Percentiles rank a stretch among this genome's conserved stretches.
Conservation (phyloP, 2,329 filamentous ascomycete genomes). For the Microcyclospora tardicrescens region DNA sequence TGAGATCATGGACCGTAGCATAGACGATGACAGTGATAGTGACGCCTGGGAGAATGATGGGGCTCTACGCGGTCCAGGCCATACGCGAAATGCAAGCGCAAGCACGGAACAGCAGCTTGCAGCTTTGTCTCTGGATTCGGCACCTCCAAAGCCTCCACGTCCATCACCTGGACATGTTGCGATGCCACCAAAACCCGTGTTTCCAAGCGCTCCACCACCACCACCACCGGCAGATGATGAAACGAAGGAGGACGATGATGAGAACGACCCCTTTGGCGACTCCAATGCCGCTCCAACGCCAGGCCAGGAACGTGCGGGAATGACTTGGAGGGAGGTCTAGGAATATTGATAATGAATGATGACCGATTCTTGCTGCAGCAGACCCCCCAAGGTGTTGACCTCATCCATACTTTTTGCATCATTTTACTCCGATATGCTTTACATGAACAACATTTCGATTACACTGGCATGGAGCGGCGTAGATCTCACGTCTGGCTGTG, state of each 20-base stretch:
- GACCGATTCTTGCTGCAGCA: neutral
- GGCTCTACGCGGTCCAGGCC: slow-evolving; percentile 2
- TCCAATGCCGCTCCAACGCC: slow-evolving; percentile 55
- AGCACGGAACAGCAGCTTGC: slow-evolving; percentile 31
- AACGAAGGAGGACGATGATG: slow-evolving; percentile 56
- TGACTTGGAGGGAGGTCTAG: slow-evolving; percentile 21
- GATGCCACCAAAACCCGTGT: slow-evolving; percentile 23
- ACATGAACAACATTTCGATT: too few relatives aligned
- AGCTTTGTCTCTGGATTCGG: slow-evolving; percentile 30
- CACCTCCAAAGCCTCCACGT: slow-evolving; percentile 38
- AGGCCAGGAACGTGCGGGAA: slow-evolving; percentile 27
- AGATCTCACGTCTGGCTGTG: too few relatives aligned
- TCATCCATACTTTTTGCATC: too few relatives aligned
- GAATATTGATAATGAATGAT: neutral
- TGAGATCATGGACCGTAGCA: slow-evolving; percentile 80
- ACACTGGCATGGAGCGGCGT: too few relatives aligned
- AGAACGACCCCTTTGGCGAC: slow-evolving; percentile 81
- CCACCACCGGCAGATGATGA: slow-evolving; percentile 29
- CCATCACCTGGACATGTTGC: slow-evolving; percentile 26
- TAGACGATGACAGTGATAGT: slow-evolving; percentile 58
- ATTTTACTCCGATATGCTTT: too few relatives aligned
- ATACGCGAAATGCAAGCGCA: slow-evolving; percentile 3
- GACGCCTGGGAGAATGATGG: slow-evolving; percentile 39
- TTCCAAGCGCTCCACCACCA: slow-evolving; percentile 11
- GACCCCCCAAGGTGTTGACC: too few relatives aligned